Conservation (phyloP, 1,284 basidiomycete genomes). For the Mycosarcoma mackinlayi region DNA sequence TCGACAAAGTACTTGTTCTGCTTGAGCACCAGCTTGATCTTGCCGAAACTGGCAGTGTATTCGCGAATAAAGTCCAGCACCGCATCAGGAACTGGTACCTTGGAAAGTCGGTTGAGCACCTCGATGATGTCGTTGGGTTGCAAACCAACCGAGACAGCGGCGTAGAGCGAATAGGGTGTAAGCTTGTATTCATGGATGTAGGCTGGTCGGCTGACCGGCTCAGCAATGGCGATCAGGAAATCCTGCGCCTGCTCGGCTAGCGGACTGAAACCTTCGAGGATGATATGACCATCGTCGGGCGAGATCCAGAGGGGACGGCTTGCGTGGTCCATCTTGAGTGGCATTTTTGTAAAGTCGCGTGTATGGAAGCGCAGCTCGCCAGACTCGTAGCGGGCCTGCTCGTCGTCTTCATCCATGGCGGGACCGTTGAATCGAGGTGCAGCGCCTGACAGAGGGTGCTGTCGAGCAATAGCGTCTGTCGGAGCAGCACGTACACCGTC, state of each 20-base stretch:
- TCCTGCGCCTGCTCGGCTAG: constrained; percentile 98
- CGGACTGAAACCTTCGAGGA: constrained; percentile 71
- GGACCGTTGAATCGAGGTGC: constrained; percentile 43
- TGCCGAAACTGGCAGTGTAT: constrained; percentile 66
- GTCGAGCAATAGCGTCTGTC: constrained; percentile 20
- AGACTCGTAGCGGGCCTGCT: constrained; percentile 36
- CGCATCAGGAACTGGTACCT: constrained; percentile 63
- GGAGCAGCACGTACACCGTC: constrained; percentile 5
- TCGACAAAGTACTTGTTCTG: constrained; percentile 69
- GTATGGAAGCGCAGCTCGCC: constrained; percentile 79
- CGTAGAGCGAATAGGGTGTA: constrained; percentile 96
- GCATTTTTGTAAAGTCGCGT: constrained; percentile 63
- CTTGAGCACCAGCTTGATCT: constrained; percentile 68
- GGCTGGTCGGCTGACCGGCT: constrained; percentile 96
- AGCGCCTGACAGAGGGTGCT: constrained; percentile 46
- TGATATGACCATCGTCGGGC: constrained; percentile 66
- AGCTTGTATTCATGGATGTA: constrained; percentile 99
- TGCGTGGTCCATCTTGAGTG: constrained; percentile 64
- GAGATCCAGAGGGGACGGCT: constrained; percentile 67
- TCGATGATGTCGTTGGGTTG: constrained; percentile 99
- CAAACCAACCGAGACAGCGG: constrained; percentile 96
- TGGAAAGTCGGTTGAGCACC: constrained; percentile 73
- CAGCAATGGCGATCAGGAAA: constrained; percentile 96
- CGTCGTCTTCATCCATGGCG: constrained; percentile 44
- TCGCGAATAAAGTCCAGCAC: constrained; percentile 65